Conservation (phyloP, 306 rosid species). For the Herpetospermum pedunculosum region DNA sequence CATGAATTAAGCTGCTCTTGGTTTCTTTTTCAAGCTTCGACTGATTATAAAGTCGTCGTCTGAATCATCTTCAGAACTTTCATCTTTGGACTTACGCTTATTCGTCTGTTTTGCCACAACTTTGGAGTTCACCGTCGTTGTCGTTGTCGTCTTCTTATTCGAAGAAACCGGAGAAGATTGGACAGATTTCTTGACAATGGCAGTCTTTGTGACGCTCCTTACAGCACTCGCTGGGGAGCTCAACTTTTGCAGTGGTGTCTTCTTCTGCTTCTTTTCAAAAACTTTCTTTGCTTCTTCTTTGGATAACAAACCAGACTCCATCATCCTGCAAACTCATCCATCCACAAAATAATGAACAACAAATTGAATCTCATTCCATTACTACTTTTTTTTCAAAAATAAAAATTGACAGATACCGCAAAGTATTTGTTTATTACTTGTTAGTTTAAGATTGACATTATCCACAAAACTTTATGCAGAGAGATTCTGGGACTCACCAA, state of each 20-base stretch:
- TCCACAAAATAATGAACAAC: not conserved
- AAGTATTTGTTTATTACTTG: not conserved
- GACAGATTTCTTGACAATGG: constrained; percentile 29
- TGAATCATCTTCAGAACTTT: constrained; percentile 36
- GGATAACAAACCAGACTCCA: constrained; percentile 83
- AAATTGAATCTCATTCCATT: not conserved
- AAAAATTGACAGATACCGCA: not conserved
- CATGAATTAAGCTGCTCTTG: constrained; percentile 24
- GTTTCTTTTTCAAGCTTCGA: constrained; percentile 19
- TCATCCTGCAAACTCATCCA: constrained; percentile 44
- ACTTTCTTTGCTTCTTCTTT: constrained; percentile 50
- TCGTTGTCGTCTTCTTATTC: constrained; percentile 26
- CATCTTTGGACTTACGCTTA: constrained; percentile 36
- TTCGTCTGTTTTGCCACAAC: constrained; percentile 31
- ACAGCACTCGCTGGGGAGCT: constrained; percentile 30
- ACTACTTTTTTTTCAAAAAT: not conserved
- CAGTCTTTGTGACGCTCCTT: constrained; percentile 29
- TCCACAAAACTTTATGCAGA: not conserved
- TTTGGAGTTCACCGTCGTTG: constrained; percentile 22
- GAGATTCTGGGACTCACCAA: not conserved
- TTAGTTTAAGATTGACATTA: not conserved
- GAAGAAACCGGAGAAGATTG: constrained; percentile 24
- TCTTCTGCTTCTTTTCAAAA: constrained; percentile 54
- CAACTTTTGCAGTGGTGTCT: constrained; percentile 26
- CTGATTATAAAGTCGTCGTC: constrained; percentile 30